Evolutionary conservation across 2,329 filamentous ascomycete genomes (phyloP).

Genomic region (Bipolaris gigantea): DNA sequence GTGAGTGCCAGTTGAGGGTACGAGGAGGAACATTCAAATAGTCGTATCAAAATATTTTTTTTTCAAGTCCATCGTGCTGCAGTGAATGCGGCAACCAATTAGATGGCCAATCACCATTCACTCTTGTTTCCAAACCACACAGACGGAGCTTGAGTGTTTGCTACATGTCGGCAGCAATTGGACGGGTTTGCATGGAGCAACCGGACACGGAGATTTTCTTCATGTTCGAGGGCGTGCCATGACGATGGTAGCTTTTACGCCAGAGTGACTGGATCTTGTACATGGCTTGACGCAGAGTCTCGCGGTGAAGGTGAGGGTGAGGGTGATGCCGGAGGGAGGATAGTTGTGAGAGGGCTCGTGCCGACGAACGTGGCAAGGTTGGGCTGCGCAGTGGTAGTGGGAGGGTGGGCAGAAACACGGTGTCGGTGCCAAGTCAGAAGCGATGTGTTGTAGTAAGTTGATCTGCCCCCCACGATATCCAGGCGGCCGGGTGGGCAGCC

Average conservation of each 20-base stretch:
- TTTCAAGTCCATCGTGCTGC: not conserved
- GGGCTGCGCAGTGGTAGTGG: not conserved
- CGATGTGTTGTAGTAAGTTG: not conserved
- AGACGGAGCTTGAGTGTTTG: not conserved
- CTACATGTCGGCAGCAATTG: not conserved
- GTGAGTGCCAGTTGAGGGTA: not conserved
- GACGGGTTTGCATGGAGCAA: not conserved
- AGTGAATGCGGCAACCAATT: slow-evolving; percentile 13
- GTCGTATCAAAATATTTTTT: not conserved
- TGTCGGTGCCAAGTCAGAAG: not conserved
- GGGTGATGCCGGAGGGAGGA: not conserved
- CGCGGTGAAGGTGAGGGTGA: slow-evolving; percentile 21
- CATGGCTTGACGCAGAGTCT: too few species aligned
- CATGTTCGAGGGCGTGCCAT: not conserved
- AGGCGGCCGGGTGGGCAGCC: slow-evolving; percentile 11
- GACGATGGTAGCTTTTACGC: not conserved
- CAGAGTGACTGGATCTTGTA: not conserved
- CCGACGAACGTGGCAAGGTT: slow-evolving; percentile 14
- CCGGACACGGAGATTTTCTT: not conserved
- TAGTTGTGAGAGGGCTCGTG: not conserved
- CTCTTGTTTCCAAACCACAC: not conserved
- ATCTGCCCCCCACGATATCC: slow-evolving; percentile 12
- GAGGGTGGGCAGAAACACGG: not conserved
- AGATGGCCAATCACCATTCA: not conserved
- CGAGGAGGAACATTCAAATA: not conserved